Evolutionary conservation across 306 rosid genomes (phyloP).

Genomic region (Fagus crenata): DNA sequence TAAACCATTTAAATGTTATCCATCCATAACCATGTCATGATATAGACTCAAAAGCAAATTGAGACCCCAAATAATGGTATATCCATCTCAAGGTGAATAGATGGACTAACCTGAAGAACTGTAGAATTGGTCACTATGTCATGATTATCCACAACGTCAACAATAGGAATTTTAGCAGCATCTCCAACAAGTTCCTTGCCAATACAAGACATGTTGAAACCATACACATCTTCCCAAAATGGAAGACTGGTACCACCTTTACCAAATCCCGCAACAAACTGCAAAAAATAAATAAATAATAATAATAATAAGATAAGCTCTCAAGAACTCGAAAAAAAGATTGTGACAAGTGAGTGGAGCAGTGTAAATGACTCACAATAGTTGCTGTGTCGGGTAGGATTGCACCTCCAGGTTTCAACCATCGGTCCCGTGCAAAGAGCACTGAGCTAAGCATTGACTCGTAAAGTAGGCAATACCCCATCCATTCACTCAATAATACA

Average conservation of each 20-base stretch:
- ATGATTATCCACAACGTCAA: conserved; percentile 64
- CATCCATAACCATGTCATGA: too few species aligned
- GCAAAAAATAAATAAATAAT: conserved; percentile 42
- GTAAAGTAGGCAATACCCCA: conserved; percentile 91
- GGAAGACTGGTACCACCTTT: conserved; percentile 86
- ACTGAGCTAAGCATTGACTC: conserved; percentile 96
- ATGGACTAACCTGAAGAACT: conserved; percentile 69
- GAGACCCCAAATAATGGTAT: not conserved
- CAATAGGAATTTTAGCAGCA: conserved; percentile 76
- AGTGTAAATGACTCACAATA: conserved; percentile 55
- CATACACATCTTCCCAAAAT: conserved; percentile 85
- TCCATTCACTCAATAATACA: conserved; percentile 92
- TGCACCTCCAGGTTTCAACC: conserved; percentile 95
- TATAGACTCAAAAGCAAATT: not conserved
- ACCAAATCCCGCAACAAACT: conserved; percentile 98
- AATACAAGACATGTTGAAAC: conserved; percentile 75
- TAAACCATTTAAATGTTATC: too few species aligned
- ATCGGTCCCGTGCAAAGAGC: conserved; percentile 84
- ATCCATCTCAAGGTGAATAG: not conserved
- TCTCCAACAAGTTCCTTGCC: conserved; percentile 78
- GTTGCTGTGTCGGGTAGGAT: conserved; percentile 94
- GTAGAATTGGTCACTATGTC: conserved; percentile 73
- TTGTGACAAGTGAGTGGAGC: conserved; percentile 3
- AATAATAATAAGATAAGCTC: conserved; percentile 27
- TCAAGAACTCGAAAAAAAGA: not conserved